Base-by-base conservation (phyloP, 1,284 basidiomycete genomes). In the Papiliotrema flavescens region DNA sequence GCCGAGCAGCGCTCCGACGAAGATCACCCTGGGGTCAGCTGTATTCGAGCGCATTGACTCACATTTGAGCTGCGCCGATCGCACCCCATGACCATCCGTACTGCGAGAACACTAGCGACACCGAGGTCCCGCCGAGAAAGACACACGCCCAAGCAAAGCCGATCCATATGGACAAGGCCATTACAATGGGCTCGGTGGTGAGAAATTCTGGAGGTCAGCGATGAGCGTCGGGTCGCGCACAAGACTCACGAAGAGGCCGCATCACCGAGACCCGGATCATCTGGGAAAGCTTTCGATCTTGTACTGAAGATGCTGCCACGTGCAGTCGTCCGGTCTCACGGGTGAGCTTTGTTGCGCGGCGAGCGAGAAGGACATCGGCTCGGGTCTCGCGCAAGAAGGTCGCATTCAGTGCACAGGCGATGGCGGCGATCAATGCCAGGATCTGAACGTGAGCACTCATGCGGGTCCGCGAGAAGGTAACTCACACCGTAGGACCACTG, bases 1-100 rank as follows among this genome's bases (percentile, higher is more conserved):
- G 0, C 88, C 90, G 39, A 90, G 56, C 61, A 83, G 81, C 1
- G 87, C 84, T 11, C 89, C 90, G 36, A 80, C 63, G 60, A 86
- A 63, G 7, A 73, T 64, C 1, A 59, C 54, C 17, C 73, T 70
- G 48, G 26, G 44, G 32, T 28, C 3, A 34, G 11, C 24, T 8
- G 9, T 8, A 20, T 3, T 17, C 44, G 32, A 15, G 3, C 28
- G 11, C 19, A 43, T 43, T 24, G 22, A 63, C 67, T 47, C 43
- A 71, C 63, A 65, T 32, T 46, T 70, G 60, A n/a, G 67, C 54
- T 15, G 57, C 57, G 1, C 70, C 73, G 5, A 61, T 56, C 49
- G 66, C 50, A 3, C 71, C 74, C 11, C 55, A 47, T 24, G 55
- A 61, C 56, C 70, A 72, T 8, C 72, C 73, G 54, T 74, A 75